Evolutionary conservation across 2,329 filamentous ascomycete species (phyloP), one percentile per base, ranked within the genome.

Genomic region (Fusarium sp.): DNA sequence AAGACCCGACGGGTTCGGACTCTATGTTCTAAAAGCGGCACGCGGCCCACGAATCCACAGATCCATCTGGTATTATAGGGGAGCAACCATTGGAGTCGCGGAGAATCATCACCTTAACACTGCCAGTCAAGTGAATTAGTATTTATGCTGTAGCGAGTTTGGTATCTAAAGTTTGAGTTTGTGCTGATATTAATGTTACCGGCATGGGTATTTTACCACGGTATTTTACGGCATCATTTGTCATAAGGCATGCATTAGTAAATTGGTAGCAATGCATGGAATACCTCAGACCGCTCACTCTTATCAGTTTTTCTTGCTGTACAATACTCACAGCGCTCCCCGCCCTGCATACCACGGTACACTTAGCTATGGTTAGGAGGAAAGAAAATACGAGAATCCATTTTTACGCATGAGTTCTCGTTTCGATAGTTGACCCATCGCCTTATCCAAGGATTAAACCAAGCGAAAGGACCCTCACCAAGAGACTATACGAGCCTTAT

Each of bases 31-130:
- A 60, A 65, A 65, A 65, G 61, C 50, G 41, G 62, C 26, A 54
- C 47, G 30, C 34, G 50, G 49, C 40, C 41, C 60, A 49, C 52
- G 44, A 42, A 55, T 64, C 49, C 54, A 67, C 52, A 36, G 53
- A 31, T 51, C 55, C 54, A 40, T 46, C 28, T 55, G 52, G 65
- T 46, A 58, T 71, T 71, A 57, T 67, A 37, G 62, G 64, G 67
- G 63, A 59, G 58, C 47, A 47, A 51, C 63, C 67, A 70, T 38
- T 70, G 26, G 41, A 38, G 57, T 49, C 33, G 38, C 44, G 33
- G 51, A 40, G 42, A 46, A 34, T 65, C 49, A 37, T 70, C 59
- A 68, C 59, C 50, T 63, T 36, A 23, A 23, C 23, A 23, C 65
- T 26, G 13, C n/a, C 50, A 53, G 23, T 45, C 20, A 23, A 47